These are phyloP conservation scores for Phytophthora constricta DNA, from an alignment of 352 stramenopile species.

Conservation along the genomic window DNA sequence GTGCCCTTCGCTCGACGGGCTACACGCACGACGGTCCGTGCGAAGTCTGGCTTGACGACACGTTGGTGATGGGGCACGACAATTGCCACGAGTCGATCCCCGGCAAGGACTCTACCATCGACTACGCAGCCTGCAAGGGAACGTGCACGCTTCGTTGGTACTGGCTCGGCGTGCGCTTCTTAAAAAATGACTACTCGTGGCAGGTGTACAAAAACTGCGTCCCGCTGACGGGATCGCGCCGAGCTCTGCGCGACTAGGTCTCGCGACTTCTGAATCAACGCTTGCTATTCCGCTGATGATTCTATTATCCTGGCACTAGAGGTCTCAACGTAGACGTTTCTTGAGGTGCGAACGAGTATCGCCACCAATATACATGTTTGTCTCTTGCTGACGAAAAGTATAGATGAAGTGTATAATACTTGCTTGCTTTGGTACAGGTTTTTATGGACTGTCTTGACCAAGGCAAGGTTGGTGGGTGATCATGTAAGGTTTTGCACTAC, in stretches of 20 bases:
- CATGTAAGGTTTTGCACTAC: no score
- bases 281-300: no score
- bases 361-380: background rate
- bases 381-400: background rate
- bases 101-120: slow-evolving; percentile 31
- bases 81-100: slow-evolving; percentile 42
- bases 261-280: background rate
- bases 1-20: slow-evolving; percentile 40
- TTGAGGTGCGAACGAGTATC: background rate
- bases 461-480: no score
- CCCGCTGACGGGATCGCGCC: slow-evolving; percentile 15
- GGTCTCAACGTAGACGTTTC: background rate
- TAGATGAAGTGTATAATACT: background rate
- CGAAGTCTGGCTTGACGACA: slow-evolving; percentile 45
- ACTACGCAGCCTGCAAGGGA: slow-evolving; percentile 35
- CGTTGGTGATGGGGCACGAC: slow-evolving; percentile 22
- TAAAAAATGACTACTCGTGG: slow-evolving; percentile 57
- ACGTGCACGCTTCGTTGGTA: slow-evolving; percentile 27
- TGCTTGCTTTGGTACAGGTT: no score
- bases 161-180: slow-evolving; percentile 36
- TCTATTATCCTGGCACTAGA: no score
- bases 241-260: background rate
- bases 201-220: slow-evolving; percentile 68
- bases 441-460: no score
- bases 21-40: slow-evolving; percentile 55